These are phyloP conservation scores for Fusarium humuli DNA, from an alignment of 2,329 filamentous ascomycete genomes.

Conservation along the genomic window DNA sequence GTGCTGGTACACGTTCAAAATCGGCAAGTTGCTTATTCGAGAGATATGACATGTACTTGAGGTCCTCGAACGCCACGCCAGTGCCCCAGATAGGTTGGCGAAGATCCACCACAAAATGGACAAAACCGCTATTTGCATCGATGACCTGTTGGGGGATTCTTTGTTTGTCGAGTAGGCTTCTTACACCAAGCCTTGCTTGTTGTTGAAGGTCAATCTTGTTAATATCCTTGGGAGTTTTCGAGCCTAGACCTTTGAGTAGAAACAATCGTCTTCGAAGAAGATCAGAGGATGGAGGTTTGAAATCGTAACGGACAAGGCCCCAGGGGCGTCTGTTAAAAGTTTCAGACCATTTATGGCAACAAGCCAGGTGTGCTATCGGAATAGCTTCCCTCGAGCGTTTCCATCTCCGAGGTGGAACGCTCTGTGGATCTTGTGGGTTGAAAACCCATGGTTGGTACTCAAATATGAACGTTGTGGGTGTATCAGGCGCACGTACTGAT, in stretches of 20 bases:
- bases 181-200: not conserved
- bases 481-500: not conserved
- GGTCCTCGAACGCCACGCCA: not conserved
- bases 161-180: not conserved
- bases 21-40: not conserved
- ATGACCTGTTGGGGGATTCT: not conserved
- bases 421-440: constrained; percentile 4
- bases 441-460: constrained; percentile 11
- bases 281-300: not conserved
- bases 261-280: not conserved
- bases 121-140: not conserved
- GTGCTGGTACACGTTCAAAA: not conserved
- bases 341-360: not conserved
- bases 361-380: not conserved
- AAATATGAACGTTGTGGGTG: not conserved
- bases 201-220: not conserved
- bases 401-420: constrained; percentile 11
- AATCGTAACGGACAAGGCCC: not conserved
- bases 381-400: not conserved
- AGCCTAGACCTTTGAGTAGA: not conserved
- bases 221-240: not conserved
- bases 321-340: not conserved
- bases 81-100: not conserved
- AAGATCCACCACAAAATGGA: not conserved
- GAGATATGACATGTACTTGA: not conserved